Percentiles rank a stretch among this genome's conserved stretches.
These are phyloP conservation scores for Camellia lanceoleosa DNA, from an alignment of 148 eudicot genomes.

Conservation along the genomic window DNA sequence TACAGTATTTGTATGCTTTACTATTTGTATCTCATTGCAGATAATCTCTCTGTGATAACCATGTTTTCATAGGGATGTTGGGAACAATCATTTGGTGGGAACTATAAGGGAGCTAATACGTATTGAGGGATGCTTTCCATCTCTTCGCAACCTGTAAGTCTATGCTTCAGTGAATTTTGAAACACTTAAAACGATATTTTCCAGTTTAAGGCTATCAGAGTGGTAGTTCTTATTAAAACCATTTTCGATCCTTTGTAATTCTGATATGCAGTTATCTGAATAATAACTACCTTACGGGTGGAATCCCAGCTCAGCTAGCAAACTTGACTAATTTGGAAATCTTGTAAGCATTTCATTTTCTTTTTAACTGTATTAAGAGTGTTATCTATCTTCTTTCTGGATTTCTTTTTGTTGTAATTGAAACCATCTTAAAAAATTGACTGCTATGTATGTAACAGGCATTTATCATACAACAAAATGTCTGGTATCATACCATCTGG, in stretches of 20 bases:
- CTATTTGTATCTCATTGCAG: background rate
- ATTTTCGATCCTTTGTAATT: constrained; percentile 10
- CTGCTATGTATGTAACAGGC: constrained; percentile 40
- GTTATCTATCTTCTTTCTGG: background rate
- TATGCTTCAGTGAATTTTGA: background rate
- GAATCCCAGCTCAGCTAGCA: constrained; percentile 87
- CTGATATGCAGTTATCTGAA: constrained; percentile 60
- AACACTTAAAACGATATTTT: constrained; percentile 9
- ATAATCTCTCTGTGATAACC: constrained; percentile 1
- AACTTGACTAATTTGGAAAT: constrained; percentile 90
- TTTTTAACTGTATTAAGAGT: background rate
- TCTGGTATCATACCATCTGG: constrained; percentile 82
- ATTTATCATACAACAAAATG: constrained; percentile 89
- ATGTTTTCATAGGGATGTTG: constrained; percentile 65
- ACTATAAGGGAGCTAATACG: constrained; percentile 94
- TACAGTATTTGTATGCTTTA: background rate
- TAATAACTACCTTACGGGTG: constrained; percentile 88
- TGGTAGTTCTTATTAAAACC: background rate
- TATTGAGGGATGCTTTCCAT: constrained; percentile 91
- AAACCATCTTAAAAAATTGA: background rate
- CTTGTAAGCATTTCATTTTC: constrained; percentile 54
- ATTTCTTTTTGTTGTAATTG: background rate
- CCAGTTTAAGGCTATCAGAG: background rate
- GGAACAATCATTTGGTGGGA: constrained; percentile 90
- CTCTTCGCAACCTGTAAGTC: constrained; percentile 88